phyloP scores from a whole-genome alignment of 2,329 filamentous ascomycete species.

The Penicillium sp. region DNA sequence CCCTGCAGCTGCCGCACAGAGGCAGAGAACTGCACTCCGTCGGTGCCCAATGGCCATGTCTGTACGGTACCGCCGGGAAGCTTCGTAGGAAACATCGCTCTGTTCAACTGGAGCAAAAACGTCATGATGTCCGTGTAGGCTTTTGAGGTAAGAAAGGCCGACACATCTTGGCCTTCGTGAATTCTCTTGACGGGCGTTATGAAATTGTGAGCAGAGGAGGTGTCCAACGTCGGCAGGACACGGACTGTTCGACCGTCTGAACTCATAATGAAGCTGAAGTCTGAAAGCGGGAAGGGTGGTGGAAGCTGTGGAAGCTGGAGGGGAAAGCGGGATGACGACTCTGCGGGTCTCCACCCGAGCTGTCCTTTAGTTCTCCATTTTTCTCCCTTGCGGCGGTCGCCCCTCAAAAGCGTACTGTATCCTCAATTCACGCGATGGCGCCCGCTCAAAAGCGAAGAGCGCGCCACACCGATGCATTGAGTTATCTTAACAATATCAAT shows the following conservation, averaged over 20 bases:
- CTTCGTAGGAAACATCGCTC: constrained; percentile 71
- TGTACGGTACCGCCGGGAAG: constrained; percentile 37
- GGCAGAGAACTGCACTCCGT: constrained; percentile 48
- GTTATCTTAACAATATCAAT: constrained; percentile 11
- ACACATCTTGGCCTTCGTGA: constrained; percentile 76
- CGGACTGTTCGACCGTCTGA: constrained; percentile 22
- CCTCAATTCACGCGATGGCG: constrained; percentile 5
- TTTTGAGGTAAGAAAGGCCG: constrained; percentile 70
- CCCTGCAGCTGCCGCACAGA: constrained; percentile 61
- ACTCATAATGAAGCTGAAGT: constrained; percentile 17
- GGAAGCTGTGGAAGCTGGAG: constrained; percentile 1
- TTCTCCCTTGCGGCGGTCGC: neutral
- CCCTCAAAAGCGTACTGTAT: neutral
- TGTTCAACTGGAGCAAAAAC: constrained; percentile 87
- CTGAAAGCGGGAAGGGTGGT: neutral
- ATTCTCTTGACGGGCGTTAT: constrained; percentile 71
- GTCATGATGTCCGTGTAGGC: constrained; percentile 84
- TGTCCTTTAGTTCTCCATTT: constrained; percentile 1
- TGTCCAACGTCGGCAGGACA: constrained; percentile 48
- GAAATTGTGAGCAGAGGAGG: constrained; percentile 54
- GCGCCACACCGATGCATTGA: constrained; percentile 2
- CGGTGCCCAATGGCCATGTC: constrained; percentile 47
- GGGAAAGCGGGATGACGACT: constrained; percentile 15
- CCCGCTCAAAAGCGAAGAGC: constrained; percentile 3
- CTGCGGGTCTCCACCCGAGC: constrained; percentile 4